Conservation (phyloP, 306 rosid species). For the Castanopsis chinensis region DNA sequence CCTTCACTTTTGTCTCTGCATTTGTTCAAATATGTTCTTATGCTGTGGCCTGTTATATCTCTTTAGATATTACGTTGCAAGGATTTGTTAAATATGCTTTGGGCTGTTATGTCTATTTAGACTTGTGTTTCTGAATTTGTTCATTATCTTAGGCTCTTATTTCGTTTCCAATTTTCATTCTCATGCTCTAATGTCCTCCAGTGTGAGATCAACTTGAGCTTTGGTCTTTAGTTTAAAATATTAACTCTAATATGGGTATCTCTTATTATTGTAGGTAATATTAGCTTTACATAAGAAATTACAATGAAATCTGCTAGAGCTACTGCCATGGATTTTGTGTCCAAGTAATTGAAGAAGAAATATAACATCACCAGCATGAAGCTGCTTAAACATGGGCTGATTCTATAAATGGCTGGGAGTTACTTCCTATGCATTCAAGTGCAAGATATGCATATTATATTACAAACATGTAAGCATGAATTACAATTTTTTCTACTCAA, state of each 20-base stretch:
- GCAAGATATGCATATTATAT: slow-evolving; percentile 1
- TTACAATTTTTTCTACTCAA: neutral
- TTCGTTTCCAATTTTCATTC: neutral
- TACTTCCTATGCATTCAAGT: slow-evolving; percentile 58
- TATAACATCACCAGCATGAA: slow-evolving; percentile 87
- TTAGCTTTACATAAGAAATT: slow-evolving; percentile 64
- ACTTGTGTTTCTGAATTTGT: too few species aligned
- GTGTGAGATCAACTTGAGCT: slow-evolving; percentile 16
- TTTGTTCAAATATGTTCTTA: too few species aligned
- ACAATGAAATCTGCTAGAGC: slow-evolving; percentile 91
- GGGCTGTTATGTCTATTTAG: too few species aligned
- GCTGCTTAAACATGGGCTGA: slow-evolving; percentile 96
- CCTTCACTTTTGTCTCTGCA: too few species aligned
- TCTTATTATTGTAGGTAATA: slow-evolving; percentile 58
- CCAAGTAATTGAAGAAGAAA: slow-evolving; percentile 91
- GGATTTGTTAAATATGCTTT: too few species aligned
- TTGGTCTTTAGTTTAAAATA: neutral
- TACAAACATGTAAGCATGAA: slow-evolving; percentile 10
- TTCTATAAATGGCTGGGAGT: slow-evolving; percentile 81
- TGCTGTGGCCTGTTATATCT: too few species aligned
- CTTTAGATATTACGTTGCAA: too few species aligned
- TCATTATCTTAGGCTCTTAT: too few species aligned
- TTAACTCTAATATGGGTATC: neutral
- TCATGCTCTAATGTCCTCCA: neutral
- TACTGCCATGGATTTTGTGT: slow-evolving; percentile 92